A percentile compares a stretch with the other conserved stretches of the same genome.
Evolutionary conservation across 148 eudicot species (phyloP).

Genomic region (Salicornia ramosissima): DNA sequence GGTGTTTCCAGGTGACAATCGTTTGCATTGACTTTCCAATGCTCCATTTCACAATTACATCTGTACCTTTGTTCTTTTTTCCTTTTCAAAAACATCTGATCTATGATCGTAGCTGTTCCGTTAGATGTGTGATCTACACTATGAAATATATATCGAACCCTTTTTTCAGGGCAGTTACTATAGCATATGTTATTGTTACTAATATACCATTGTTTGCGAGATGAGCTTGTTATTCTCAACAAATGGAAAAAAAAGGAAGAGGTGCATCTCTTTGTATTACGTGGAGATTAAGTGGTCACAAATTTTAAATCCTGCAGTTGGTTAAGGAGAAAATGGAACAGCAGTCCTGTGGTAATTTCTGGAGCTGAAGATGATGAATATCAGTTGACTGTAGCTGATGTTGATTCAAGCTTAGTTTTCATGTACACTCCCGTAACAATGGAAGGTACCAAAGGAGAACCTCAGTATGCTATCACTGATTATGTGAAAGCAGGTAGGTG

Average conservation of each 20-base stretch:
- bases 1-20: conserved; percentile 78
- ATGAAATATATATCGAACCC: conserved; percentile 3
- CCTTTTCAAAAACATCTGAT: too few species aligned
- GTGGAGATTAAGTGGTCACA: neutral
- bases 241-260: neutral
- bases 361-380: conserved; percentile 97
- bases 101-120: too few species aligned
- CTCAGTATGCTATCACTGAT: conserved; percentile 97
- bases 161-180: neutral
- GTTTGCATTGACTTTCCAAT: neutral
- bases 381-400: conserved; percentile 64
- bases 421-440: conserved; percentile 96
- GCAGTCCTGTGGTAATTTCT: conserved; percentile 83
- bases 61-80: too few species aligned
- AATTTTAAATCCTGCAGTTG: conserved; percentile 52
- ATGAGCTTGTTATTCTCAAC: neutral
- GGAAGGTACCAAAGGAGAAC: conserved; percentile 95
- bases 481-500: conserved; percentile 79
- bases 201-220: too few species aligned
- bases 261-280: neutral
- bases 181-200: neutral
- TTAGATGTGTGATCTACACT: neutral
- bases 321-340: conserved; percentile 95
- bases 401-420: conserved; percentile 91
- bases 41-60: conserved; percentile 6